Conservation (phyloP, 1,284 basidiomycete genomes). For the Thelephora terrestris region DNA sequence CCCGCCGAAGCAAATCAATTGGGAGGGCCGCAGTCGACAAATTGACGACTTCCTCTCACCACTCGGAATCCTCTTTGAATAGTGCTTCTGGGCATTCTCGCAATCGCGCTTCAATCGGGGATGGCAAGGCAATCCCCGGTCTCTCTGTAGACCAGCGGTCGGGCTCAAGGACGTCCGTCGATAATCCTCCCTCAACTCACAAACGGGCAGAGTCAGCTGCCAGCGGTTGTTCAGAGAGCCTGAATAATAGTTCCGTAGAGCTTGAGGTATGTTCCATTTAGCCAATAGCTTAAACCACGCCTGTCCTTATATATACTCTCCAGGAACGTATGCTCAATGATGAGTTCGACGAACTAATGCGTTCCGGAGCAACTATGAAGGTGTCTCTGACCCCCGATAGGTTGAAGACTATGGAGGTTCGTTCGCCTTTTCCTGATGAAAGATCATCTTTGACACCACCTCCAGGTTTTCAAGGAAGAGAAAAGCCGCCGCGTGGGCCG, state of each 20-base stretch:
- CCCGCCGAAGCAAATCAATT: conserved; percentile 61
- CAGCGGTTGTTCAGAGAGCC: conserved; percentile 3
- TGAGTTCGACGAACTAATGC: conserved; percentile 88
- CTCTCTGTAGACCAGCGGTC: neutral
- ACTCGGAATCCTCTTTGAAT: conserved; percentile 9
- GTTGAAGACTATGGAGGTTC: conserved; percentile 83
- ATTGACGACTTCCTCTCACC: conserved; percentile 10
- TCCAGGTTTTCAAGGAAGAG: conserved; percentile 21
- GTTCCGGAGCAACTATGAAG: conserved; percentile 83
- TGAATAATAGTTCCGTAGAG: conserved; percentile 16
- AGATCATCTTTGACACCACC: neutral
- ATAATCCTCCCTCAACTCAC: conserved; percentile 20
- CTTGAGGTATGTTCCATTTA: conserved; percentile 15
- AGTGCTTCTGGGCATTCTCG: neutral
- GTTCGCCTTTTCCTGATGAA: conserved; percentile 8
- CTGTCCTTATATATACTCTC: conserved; percentile 1
- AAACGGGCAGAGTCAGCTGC: conserved; percentile 15
- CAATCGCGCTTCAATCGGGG: conserved; percentile 6
- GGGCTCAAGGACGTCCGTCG: conserved; percentile 2
- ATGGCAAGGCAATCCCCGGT: conserved; percentile 11
- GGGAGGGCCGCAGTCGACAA: conserved; percentile 29
- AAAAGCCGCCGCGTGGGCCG: conserved; percentile 7
- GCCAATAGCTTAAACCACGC: conserved; percentile 5
- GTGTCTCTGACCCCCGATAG: conserved; percentile 91
- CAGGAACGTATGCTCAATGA: conserved; percentile 43